A percentile compares a stretch with the other conserved stretches of the same genome.
phyloP scores from a whole-genome alignment of 106 monocot genomes.

The Hemerocallis citrina region DNA sequence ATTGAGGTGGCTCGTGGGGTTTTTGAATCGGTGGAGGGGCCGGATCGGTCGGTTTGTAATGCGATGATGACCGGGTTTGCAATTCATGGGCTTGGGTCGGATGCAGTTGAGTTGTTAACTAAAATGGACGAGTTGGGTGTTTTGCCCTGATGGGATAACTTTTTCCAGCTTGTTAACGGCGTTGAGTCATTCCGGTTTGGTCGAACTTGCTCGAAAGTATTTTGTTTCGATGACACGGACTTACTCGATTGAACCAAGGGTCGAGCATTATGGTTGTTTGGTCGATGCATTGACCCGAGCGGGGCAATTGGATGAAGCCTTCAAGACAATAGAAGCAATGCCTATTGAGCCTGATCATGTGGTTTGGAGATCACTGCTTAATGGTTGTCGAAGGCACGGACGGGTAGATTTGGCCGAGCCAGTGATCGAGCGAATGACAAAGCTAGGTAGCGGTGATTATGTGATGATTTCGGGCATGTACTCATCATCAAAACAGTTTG shows the following conservation, averaged over 20 bases:
- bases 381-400: slow-evolving; percentile 37
- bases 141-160: slow-evolving; percentile 30
- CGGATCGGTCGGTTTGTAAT: slow-evolving; percentile 34
- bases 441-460: slow-evolving; percentile 33
- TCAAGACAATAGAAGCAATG: slow-evolving; percentile 22
- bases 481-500: slow-evolving; percentile 7
- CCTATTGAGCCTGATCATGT: slow-evolving; percentile 24
- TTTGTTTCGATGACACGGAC: slow-evolving; percentile 26
- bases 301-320: slow-evolving; percentile 37
- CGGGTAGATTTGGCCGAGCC: slow-evolving; percentile 18
- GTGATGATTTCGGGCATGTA: slow-evolving; percentile 15
- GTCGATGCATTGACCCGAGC: slow-evolving; percentile 46
- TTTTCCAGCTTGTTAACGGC: slow-evolving; percentile 41
- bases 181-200: slow-evolving; percentile 41
- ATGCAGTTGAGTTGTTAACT: slow-evolving; percentile 17
- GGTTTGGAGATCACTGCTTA: slow-evolving; percentile 44
- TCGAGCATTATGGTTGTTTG: slow-evolving; percentile 42
- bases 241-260: slow-evolving; percentile 21
- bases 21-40: slow-evolving; percentile 8
- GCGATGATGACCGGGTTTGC: slow-evolving; percentile 50
- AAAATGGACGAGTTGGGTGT: slow-evolving; percentile 22
- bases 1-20: slow-evolving; percentile 19
- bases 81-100: slow-evolving; percentile 25
- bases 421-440: slow-evolving; percentile 13
- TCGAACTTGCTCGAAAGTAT: slow-evolving; percentile 22